phyloP scores from a whole-genome alignment of 495 filamentous ascomycete genomes.

The Poronia punctata region DNA sequence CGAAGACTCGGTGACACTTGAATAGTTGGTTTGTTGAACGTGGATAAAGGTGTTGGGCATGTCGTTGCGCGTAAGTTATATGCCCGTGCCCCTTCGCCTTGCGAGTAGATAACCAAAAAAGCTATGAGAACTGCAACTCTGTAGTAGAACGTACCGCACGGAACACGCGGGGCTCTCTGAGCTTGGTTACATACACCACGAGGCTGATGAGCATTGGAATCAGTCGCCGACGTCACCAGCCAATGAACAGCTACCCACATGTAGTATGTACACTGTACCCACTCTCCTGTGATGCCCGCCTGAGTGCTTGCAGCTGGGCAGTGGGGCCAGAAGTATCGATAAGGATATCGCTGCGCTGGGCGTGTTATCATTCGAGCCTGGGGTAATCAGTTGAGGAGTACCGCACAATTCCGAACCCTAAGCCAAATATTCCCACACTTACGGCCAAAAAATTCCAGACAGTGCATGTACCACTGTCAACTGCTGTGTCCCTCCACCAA shows the following conservation, averaged over 20 bases:
- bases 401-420: conserved; percentile 28
- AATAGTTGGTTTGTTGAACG: no score
- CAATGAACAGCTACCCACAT: no score
- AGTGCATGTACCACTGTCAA: conserved; percentile 15
- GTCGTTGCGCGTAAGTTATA: no score
- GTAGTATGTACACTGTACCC: no score
- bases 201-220: conserved; percentile 2
- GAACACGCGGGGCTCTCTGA: conserved; percentile 6
- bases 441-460: conserved; percentile 15
- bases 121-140: background rate
- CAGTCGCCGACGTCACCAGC: conserved; percentile 10
- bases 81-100: no score
- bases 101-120: no score
- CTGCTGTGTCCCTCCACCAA: conserved; percentile 12
- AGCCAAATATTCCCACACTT: conserved; percentile 17
- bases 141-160: background rate
- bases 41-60: no score
- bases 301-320: no score
- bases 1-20: no score
- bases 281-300: no score
- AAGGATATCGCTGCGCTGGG: no score
- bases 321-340: conserved; percentile 5
- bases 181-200: background rate
- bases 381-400: conserved; percentile 12
- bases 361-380: no score